These are phyloP conservation scores for Bassia scoparia DNA, from an alignment of 148 eudicot genomes.

Conservation along the genomic window DNA sequence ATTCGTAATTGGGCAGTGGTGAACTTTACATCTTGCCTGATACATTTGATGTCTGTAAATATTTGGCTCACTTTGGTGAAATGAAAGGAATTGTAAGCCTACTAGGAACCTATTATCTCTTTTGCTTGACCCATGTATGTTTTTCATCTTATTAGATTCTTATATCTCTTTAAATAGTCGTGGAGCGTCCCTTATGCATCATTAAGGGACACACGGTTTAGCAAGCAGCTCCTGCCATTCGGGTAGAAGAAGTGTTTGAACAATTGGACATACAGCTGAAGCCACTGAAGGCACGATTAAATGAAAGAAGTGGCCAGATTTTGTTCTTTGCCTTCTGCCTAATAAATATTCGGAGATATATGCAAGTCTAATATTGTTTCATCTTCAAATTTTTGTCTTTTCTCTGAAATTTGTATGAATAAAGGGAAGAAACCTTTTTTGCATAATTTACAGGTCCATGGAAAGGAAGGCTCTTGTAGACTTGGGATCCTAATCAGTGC, in stretches of 20 bases:
- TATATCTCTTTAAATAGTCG: not conserved
- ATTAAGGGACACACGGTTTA: conserved; percentile 31
- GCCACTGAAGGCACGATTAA: conserved; percentile 15
- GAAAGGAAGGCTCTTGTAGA: conserved; percentile 54
- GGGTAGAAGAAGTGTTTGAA: conserved; percentile 42
- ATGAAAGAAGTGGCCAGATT: conserved; percentile 14
- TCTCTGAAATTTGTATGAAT: not conserved
- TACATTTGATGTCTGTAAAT: conserved; percentile 4
- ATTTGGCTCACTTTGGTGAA: conserved; percentile 26
- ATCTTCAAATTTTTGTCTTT: not conserved
- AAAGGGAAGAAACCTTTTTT: no score
- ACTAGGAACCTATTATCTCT: not conserved
- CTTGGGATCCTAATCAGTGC: conserved; percentile 52
- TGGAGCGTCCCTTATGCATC: conserved; percentile 16
- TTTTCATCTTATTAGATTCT: not conserved
- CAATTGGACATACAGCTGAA: not conserved
- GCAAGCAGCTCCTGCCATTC: conserved; percentile 37
- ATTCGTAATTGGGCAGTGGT: conserved; percentile 29
- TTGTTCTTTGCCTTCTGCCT: conserved; percentile 31
- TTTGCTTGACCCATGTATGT: not conserved
- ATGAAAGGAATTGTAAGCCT: conserved; percentile 31
- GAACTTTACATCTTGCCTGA: conserved; percentile 34
- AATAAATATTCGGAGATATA: conserved; percentile 33
- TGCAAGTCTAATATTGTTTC: not conserved
- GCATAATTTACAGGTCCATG: conserved; percentile 44